Conservation (phyloP, 495 filamentous ascomycete genomes). For the Trichoderma reesei region DNA sequence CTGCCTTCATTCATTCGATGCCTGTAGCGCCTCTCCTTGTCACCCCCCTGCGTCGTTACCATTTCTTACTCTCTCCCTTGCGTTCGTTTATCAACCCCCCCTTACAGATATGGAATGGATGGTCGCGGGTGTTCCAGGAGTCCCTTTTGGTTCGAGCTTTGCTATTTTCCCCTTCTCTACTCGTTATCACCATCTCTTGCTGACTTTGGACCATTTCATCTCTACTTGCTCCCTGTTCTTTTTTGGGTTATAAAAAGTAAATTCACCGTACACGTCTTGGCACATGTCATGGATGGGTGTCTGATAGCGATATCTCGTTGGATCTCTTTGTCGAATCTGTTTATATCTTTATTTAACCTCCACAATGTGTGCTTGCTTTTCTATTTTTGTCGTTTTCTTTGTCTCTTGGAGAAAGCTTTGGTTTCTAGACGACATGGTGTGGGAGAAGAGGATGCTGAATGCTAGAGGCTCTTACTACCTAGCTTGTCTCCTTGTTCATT, state of each 20-base stretch:
- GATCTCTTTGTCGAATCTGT: neutral
- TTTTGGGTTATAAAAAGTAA: conserved; percentile 2
- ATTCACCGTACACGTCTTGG: neutral
- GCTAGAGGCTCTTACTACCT: conserved; percentile 5
- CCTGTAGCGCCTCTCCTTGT: neutral
- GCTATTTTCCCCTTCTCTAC: neutral
- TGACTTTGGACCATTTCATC: neutral
- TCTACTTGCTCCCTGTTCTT: neutral
- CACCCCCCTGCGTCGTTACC: neutral
- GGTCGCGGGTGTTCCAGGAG: conserved; percentile 9
- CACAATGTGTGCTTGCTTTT: neutral
- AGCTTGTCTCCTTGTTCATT: conserved; percentile 12
- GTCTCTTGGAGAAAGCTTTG: neutral
- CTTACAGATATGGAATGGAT: conserved; percentile 3
- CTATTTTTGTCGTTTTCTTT: neutral
- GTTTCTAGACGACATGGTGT: conserved; percentile 1
- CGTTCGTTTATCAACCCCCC: conserved; percentile 6
- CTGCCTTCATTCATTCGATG: no score
- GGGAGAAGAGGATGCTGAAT: conserved; percentile 4
- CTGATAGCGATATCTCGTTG: conserved; percentile 8
- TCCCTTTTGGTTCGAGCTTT: conserved; percentile 6
- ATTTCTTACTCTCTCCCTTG: neutral
- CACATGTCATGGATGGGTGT: conserved; percentile 7
- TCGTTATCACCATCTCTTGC: no score
- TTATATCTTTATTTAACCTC: neutral